Conservation (phyloP, 331 rosid species). For the Pyracantha coccinea region DNA sequence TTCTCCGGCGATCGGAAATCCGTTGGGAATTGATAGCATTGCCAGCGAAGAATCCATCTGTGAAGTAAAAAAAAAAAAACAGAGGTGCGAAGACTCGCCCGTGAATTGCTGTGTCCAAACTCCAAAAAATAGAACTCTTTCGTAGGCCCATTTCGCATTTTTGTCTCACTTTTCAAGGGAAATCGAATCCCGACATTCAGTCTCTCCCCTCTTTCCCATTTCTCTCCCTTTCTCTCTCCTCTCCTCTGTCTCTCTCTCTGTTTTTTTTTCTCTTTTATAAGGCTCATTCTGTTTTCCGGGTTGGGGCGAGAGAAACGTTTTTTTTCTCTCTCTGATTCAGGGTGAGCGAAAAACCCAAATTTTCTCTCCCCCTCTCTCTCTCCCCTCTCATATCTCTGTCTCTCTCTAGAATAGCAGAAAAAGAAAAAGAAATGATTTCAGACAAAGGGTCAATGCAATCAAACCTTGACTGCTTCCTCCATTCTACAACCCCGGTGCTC, state of each 20-base stretch:
- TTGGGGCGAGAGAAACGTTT: conserved; percentile 42
- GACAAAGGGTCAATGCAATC: conserved; percentile 71
- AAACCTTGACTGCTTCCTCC: conserved; percentile 77
- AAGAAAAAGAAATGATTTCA: conserved; percentile 34
- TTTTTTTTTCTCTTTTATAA: conserved; percentile 1
- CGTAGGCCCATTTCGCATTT: conserved; percentile 26
- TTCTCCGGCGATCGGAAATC: conserved; percentile 14
- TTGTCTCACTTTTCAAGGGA: conserved; percentile 18
- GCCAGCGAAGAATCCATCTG: conserved; percentile 31
- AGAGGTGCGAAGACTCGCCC: conserved; percentile 16
- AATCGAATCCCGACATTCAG: conserved; percentile 39
- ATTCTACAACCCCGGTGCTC: conserved; percentile 72
- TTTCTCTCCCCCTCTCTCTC: conserved; percentile 2
- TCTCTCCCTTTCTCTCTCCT: conserved; percentile 4
- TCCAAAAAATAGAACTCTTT: conserved; percentile 48
- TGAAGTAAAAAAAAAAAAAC: neutral
- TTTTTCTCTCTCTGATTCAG: neutral
- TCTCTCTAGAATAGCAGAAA: neutral
- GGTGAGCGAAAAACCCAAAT: neutral
- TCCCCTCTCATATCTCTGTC: neutral
- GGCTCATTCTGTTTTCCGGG: conserved; percentile 30
- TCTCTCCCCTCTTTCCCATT: conserved; percentile 14
- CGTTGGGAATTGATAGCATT: conserved; percentile 29
- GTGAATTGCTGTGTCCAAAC: conserved; percentile 38
- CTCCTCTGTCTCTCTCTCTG: neutral